Evolutionary conservation across 2,329 filamentous ascomycete species (phyloP).

Genomic region (Cladosporium sp.): DNA sequence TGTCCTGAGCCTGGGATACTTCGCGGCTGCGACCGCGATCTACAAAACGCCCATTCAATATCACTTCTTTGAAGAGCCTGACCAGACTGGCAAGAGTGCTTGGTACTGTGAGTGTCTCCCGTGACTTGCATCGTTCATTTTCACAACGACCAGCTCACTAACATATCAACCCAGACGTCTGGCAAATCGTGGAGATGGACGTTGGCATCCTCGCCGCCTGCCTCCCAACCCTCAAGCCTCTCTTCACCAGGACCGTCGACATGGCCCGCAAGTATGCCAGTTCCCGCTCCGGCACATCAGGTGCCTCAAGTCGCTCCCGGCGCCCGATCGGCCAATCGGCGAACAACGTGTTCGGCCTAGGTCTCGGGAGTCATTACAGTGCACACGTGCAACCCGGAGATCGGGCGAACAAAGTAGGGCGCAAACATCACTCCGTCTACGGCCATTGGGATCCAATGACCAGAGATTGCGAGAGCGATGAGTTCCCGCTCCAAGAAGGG

Average conservation of each 20-base stretch:
- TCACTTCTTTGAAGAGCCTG: not conserved
- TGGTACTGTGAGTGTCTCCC: conserved; percentile 2
- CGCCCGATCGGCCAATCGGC: not conserved
- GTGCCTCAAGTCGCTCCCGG: not conserved
- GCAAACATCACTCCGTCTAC: not conserved
- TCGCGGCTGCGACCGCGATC: conserved; percentile 8
- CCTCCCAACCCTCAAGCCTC: conserved; percentile 13
- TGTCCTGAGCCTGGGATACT: conserved; percentile 5
- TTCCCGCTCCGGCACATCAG: not conserved
- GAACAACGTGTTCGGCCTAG: not conserved
- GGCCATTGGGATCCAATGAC: not conserved
- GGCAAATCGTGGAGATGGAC: conserved; percentile 12
- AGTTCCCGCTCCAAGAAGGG: not conserved
- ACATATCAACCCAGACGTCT: not conserved
- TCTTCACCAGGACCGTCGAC: conserved; percentile 9
- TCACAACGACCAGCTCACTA: not conserved
- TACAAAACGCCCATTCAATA: conserved; percentile 10
- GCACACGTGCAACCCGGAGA: not conserved
- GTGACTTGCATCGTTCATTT: not conserved
- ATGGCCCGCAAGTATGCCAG: not conserved
- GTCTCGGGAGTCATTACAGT: not conserved
- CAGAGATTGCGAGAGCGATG: not conserved
- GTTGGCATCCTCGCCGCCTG: conserved; percentile 13
- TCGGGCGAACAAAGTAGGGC: not conserved
- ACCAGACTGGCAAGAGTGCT: conserved; percentile 7